phyloP scores from a whole-genome alignment of 225 moss, liverwort and hornwort species.

The Physcomitrellopsis africana region DNA sequence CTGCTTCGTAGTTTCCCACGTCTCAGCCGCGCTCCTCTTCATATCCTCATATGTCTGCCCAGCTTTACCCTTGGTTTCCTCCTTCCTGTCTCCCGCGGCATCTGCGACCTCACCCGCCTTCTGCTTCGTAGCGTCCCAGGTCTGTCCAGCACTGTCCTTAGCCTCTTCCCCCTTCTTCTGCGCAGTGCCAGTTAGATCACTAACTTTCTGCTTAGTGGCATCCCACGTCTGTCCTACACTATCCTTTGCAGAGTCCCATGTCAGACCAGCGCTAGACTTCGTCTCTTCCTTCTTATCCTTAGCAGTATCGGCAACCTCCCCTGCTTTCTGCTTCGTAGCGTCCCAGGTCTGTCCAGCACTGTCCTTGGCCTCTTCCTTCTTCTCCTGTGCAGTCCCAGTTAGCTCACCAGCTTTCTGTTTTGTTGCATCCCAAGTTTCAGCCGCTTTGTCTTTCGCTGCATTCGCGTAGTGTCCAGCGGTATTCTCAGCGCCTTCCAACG shows the following conservation, averaged over 20 bases:
- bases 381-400: constrained; percentile 21
- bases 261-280: constrained; percentile 12
- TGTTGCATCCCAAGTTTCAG: constrained; percentile 45
- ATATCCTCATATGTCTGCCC: constrained; percentile 13
- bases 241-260: constrained; percentile 20
- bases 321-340: constrained; percentile 29
- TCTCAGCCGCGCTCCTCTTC: constrained; percentile 15
- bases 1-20: constrained; percentile 27
- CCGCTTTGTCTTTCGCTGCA: constrained; percentile 32
- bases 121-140: constrained; percentile 24
- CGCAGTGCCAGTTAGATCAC: not conserved
- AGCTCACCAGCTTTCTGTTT: constrained; percentile 46
- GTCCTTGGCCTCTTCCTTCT: constrained; percentile 33
- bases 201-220: constrained; percentile 27
- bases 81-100: not conserved
- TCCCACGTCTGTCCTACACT: constrained; percentile 6
- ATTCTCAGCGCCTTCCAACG: constrained; percentile 19
- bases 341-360: constrained; percentile 21
- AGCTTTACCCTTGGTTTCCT: constrained; percentile 25
- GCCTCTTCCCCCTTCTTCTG: constrained; percentile 30
- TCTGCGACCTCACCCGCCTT: constrained; percentile 5
- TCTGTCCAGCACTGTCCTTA: not conserved
- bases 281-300: constrained; percentile 17
- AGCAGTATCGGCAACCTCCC: constrained; percentile 20
- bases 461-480: constrained; percentile 31